Conservation (phyloP, 2,329 filamentous ascomycete species). For the Tolypocladium pustulatum region DNA sequence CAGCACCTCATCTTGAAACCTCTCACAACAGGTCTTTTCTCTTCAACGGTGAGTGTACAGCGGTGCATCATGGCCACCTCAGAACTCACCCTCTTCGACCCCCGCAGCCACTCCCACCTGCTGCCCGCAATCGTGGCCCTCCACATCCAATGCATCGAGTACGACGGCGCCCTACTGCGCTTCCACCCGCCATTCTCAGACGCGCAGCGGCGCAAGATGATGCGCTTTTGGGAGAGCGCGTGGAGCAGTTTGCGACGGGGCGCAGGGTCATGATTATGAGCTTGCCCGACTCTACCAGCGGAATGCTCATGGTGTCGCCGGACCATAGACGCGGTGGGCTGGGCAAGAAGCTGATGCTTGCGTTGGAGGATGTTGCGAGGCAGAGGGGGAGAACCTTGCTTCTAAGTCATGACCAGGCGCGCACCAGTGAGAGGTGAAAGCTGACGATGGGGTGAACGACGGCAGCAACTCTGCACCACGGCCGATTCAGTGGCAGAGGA, state of each 20-base stretch:
- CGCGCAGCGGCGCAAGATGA: not conserved
- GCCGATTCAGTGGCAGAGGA: constrained; percentile 5
- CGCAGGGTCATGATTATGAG: not conserved
- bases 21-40: not conserved
- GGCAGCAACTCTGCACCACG: constrained; percentile 3
- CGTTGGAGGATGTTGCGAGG: not conserved
- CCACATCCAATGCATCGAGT: not conserved
- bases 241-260: not conserved
- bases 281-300: not conserved
- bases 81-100: not conserved
- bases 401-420: not conserved
- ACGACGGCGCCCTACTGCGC: not conserved
- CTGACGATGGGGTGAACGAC: not conserved
- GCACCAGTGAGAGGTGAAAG: too few relatives aligned
- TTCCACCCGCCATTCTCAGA: not conserved
- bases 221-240: not conserved
- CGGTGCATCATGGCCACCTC: not conserved
- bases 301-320: not conserved
- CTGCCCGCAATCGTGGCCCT: not conserved
- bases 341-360: not conserved
- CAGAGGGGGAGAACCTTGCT: not conserved
- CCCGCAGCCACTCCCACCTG: not conserved
- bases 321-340: not conserved
- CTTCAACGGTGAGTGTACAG: not conserved
- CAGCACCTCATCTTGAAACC: not conserved